Base-by-base conservation (phyloP, 768 basidiomycete species). In the Termitomyces sp. region DNA sequence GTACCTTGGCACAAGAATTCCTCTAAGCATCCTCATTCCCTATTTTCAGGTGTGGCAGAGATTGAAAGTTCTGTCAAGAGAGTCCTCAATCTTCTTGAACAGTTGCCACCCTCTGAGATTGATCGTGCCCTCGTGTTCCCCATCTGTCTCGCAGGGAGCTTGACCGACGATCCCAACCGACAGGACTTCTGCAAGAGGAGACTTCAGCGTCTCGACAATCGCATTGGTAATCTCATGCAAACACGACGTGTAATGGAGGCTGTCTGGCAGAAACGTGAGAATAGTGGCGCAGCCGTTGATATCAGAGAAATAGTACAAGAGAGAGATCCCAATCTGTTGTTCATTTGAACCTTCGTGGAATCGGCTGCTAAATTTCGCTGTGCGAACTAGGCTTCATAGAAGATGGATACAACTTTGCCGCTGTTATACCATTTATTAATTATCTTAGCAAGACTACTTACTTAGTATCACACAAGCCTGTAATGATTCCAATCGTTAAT, bases 111-210 rank as follows among this genome's bases (percentile, higher is more conserved):
- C 44, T 84, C 85, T 16, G 76, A 82, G 58, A 71, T 83, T 46
- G 91, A 93, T 70, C 82, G 88, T 58, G 78, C 82, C 8, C 71
- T 91, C 44, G 75, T 89, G 23, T 87, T 91, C 71, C 89, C 91
- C 32, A 79, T 90, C 57, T 87, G 84, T 68, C 75, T 93, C 44
- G 84, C 86, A 33, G 91, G 87, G 5, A 84, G 84, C 69, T 79
- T 92, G 80, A 82, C 88, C 48, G 85, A 89, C 69, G 83, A 87
- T 69, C 81, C 77, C 18, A 73, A 70, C 43, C 77, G 77, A 51
- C 78, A 85, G 38, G 83, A 85, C 53, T 79, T 85, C 64, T 75
- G 88, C 69, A 86, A 83, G 66, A 71, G 74, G 26, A 77, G 86
- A 51, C 68, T 90, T 50, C 78, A 81, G 28, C 72, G 68, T 33